phyloP scores from a whole-genome alignment of 176 grass and related monocot genomes.

The Oropetium thomaeum region DNA sequence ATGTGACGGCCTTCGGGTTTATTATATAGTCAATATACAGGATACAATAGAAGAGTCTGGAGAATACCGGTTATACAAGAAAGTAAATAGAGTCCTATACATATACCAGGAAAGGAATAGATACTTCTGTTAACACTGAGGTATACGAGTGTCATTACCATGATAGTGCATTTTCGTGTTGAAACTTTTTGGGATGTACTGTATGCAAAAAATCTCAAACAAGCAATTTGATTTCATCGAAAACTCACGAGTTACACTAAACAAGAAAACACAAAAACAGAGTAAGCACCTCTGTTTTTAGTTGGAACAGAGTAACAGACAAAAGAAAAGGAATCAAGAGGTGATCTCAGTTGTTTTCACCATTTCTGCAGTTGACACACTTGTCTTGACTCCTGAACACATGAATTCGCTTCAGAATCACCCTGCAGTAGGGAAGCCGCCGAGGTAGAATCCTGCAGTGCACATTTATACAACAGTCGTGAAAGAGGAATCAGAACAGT shows the following conservation, averaged over 20 bases:
- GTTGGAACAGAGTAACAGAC: neutral
- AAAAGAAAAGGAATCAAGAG: conserved; percentile 3
- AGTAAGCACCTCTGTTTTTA: neutral
- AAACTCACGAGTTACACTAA: neutral
- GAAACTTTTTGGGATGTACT: neutral
- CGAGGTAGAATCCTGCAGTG: conserved; percentile 15
- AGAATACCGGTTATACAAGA: too few relatives aligned
- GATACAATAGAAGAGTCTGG: too few relatives aligned
- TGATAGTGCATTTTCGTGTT: neutral
- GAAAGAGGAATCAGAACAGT: neutral
- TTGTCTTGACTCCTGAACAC: neutral
- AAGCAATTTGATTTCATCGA: conserved; percentile 40
- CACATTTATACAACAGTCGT: neutral
- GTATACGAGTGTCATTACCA: too few relatives aligned
- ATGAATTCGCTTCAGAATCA: neutral
- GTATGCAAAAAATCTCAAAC: conserved; percentile 23
- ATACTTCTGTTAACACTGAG: too few relatives aligned
- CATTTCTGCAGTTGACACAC: neutral
- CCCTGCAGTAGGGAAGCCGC: neutral
- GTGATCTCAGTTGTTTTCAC: neutral
- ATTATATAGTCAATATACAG: too few relatives aligned
- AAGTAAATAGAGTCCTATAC: too few relatives aligned
- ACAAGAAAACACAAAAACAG: neutral
- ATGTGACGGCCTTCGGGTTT: too few relatives aligned
- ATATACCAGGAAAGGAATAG: too few relatives aligned